Conservation (phyloP, 225 moss, liverwort and hornwort genomes). For the Polytrichum formosum region DNA sequence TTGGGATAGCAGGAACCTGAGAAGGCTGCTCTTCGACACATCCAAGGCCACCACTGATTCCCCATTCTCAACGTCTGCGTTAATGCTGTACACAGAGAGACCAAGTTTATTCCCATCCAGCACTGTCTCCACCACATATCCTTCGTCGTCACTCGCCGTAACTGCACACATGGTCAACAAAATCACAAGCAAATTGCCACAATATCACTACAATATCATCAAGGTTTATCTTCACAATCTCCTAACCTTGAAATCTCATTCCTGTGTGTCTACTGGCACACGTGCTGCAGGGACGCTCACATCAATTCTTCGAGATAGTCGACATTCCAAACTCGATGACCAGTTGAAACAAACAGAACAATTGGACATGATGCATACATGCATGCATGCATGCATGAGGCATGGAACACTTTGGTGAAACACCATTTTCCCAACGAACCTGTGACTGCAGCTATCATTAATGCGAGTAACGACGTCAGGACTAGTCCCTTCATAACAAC, state of each 20-base stretch:
- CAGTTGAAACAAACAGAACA: no score
- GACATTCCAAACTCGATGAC: no score
- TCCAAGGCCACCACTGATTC: constrained; percentile 31
- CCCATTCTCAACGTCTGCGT: constrained; percentile 20
- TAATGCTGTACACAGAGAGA: constrained; percentile 12
- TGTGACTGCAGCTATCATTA: not conserved
- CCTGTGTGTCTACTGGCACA: no score
- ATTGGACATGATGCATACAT: not conserved
- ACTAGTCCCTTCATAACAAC: not conserved
- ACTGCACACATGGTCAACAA: constrained; percentile 14
- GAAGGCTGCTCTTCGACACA: constrained; percentile 21
- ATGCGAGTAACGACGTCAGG: not conserved
- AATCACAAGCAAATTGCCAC: no score
- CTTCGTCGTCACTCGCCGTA: constrained; percentile 15
- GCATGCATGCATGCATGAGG: constrained; percentile 1
- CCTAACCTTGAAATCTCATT: no score
- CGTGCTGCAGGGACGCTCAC: no score
- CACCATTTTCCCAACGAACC: not conserved
- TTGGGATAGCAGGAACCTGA: constrained; percentile 26
- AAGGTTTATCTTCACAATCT: no score
- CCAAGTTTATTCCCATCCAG: constrained; percentile 40
- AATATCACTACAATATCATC: no score
- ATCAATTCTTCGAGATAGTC: no score
- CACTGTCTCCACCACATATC: constrained; percentile 32
- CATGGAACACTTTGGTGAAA: not conserved